A percentile compares a stretch with the other conserved stretches of the same genome.
phyloP scores from a whole-genome alignment of 768 basidiomycete species.

The Leucosporidium creatinivorum region DNA sequence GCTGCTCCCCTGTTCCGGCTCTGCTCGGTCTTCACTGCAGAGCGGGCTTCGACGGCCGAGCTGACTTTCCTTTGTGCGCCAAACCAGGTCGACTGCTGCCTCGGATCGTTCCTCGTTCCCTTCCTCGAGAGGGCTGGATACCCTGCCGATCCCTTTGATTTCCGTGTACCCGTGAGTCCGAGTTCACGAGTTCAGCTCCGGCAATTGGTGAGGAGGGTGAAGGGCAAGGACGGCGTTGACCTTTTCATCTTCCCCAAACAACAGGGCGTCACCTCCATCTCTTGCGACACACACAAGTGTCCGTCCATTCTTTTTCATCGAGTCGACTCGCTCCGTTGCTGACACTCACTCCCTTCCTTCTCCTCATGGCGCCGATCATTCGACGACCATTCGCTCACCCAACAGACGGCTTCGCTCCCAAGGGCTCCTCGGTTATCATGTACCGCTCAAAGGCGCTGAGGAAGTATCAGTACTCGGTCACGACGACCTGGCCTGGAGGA shows the following conservation, averaged over 20 bases:
- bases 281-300: constrained; percentile 93
- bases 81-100: constrained; percentile 29
- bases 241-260: too few relatives aligned
- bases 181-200: too few relatives aligned
- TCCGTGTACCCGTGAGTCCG: constrained; percentile 53
- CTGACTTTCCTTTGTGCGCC: too few relatives aligned
- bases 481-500: constrained; percentile 53
- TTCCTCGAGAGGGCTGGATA: constrained; percentile 61
- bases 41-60: too few relatives aligned
- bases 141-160: constrained; percentile 62
- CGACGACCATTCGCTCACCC: too few relatives aligned
- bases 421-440: constrained; percentile 93
- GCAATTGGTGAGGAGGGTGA: too few relatives aligned
- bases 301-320: background rate
- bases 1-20: too few relatives aligned
- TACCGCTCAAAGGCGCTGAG: constrained; percentile 53
- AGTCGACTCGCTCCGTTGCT: too few relatives aligned
- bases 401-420: constrained; percentile 76
- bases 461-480: constrained; percentile 33
- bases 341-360: too few relatives aligned
- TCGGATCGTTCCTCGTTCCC: constrained; percentile 73
- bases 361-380: too few relatives aligned
- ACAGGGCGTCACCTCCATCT: constrained; percentile 80
- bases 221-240: too few relatives aligned
- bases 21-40: too few relatives aligned